Conservation (phyloP, 2,329 filamentous ascomycete species). For the Microsporum canis region DNA sequence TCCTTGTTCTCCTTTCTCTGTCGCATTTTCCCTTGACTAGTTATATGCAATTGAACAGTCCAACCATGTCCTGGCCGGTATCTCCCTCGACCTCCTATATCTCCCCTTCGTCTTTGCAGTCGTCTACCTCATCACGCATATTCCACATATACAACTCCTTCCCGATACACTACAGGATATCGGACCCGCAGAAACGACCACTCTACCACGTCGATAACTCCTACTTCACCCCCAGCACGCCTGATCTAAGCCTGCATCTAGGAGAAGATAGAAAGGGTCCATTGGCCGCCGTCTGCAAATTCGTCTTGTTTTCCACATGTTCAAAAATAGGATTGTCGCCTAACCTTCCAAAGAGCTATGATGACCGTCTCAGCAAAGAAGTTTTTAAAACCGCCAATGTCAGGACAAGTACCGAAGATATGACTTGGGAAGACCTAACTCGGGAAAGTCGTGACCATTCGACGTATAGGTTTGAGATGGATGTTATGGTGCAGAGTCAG, state of each 20-base stretch:
- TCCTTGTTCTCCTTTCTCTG: neutral
- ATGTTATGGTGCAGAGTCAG: slow-evolving; percentile 9
- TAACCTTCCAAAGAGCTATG: slow-evolving; percentile 11
- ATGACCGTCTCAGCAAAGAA: neutral
- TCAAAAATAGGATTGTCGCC: slow-evolving; percentile 25
- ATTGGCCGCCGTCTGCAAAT: slow-evolving; percentile 25
- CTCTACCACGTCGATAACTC: slow-evolving; percentile 22
- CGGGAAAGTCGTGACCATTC: slow-evolving; percentile 16
- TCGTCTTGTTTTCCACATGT: slow-evolving; percentile 23
- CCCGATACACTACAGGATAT: neutral
- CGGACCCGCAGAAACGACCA: slow-evolving; percentile 5
- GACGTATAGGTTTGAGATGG: slow-evolving; percentile 23
- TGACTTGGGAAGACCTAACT: slow-evolving; percentile 25
- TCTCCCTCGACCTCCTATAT: neutral
- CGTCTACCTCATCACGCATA: neutral
- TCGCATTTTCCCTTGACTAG: neutral
- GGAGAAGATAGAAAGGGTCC: slow-evolving; percentile 20
- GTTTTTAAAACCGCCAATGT: slow-evolving; percentile 5
- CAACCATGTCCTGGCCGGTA: neutral
- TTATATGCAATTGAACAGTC: neutral
- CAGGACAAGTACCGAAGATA: slow-evolving; percentile 12
- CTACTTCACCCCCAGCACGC: slow-evolving; percentile 20
- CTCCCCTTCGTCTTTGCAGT: neutral
- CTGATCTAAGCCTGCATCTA: slow-evolving; percentile 26
- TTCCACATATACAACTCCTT: slow-evolving; percentile 4